Percentiles rank a stretch among this genome's conserved stretches.
phyloP scores from a whole-genome alignment of 805 yeast genomes.

The Kockiozyma suomiensis region DNA sequence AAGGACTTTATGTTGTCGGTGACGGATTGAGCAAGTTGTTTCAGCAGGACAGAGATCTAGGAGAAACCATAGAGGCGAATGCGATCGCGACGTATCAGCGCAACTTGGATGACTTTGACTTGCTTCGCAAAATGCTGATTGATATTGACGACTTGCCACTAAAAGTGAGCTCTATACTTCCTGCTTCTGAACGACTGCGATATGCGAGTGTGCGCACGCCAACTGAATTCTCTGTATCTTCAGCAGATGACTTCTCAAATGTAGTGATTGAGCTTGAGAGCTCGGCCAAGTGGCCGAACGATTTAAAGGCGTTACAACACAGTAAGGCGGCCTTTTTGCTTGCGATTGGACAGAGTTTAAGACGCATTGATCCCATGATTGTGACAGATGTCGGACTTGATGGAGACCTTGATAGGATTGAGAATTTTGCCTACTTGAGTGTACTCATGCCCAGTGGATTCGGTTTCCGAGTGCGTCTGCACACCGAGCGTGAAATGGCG shows the following conservation, averaged over 20 bases:
- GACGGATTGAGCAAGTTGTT: slow-evolving; percentile 37
- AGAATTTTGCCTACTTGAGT: slow-evolving; percentile 53
- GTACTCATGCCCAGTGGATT: slow-evolving; percentile 86
- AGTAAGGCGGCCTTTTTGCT: slow-evolving; percentile 88
- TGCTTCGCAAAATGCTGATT: slow-evolving; percentile 52
- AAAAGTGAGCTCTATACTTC: slow-evolving; percentile 66
- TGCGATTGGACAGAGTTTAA: slow-evolving; percentile 57
- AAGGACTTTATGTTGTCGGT: slow-evolving; percentile 34
- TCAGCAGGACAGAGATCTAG: slow-evolving; percentile 46
- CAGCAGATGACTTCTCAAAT: slow-evolving; percentile 58
- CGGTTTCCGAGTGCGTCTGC: slow-evolving; percentile 75
- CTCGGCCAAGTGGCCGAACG: slow-evolving; percentile 95
- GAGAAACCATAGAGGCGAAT: slow-evolving; percentile 8
- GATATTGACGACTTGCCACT: slow-evolving; percentile 65
- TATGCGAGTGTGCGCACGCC: slow-evolving; percentile 78
- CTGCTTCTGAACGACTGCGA: slow-evolving; percentile 74
- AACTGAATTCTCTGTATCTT: slow-evolving; percentile 53
- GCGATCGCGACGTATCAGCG: slow-evolving; percentile 37
- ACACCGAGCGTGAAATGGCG: slow-evolving; percentile 81
- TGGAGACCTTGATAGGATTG: slow-evolving; percentile 43
- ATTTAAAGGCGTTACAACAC: slow-evolving; percentile 77
- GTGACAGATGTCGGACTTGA: slow-evolving; percentile 67
- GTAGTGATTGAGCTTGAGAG: slow-evolving; percentile 84
- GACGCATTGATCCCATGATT: slow-evolving; percentile 54
- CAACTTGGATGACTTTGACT: slow-evolving; percentile 51